Evolutionary conservation across 345 rosid genomes (phyloP).

Genomic region (Camelina laxa): DNA sequence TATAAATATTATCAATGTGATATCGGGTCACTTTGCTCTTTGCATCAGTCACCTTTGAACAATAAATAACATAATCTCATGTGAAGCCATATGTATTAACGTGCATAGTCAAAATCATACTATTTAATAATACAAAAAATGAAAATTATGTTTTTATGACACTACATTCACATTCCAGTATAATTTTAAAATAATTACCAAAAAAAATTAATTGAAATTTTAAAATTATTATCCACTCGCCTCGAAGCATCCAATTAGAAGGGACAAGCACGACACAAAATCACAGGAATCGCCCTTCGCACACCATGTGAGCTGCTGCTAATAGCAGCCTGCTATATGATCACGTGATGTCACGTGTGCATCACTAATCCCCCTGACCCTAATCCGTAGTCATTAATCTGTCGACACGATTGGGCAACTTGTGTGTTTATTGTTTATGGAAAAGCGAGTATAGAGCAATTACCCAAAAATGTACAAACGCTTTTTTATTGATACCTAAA

Average conservation of each 20-base stretch:
- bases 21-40: constrained; percentile 6
- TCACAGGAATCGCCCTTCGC: neutral
- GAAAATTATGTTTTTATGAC: neutral
- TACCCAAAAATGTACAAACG: neutral
- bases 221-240: neutral
- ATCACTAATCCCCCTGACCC: neutral
- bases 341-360: constrained; percentile 4
- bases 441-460: neutral
- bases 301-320: neutral
- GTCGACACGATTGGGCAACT: neutral
- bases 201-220: no score
- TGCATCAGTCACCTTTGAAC: neutral
- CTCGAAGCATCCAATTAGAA: neutral
- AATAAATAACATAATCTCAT: neutral
- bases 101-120: constrained; percentile 2
- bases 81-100: constrained; percentile 3
- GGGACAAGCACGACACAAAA: neutral
- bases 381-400: neutral
- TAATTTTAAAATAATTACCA: neutral
- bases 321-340: no score
- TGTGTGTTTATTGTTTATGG: neutral
- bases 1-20: neutral
- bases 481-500: neutral
- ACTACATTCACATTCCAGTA: neutral
- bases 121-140: neutral